Conservation (phyloP, 495 filamentous ascomycete genomes). For the Astrocystis sublimbata region DNA sequence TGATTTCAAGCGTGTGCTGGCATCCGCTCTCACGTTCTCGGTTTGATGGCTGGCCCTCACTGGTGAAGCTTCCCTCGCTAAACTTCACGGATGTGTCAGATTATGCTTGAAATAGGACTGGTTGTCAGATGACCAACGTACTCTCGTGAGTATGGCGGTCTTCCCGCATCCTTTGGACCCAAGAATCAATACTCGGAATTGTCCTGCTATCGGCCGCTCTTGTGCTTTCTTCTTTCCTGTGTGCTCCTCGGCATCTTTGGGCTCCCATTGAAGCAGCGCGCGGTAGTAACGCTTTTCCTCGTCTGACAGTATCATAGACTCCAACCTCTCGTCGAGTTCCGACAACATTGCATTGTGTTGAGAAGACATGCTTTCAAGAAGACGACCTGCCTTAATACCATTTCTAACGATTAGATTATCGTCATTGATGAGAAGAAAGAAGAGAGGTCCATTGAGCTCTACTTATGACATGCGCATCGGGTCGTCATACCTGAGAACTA, state of each 20-base stretch:
- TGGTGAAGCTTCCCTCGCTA: conserved; percentile 29
- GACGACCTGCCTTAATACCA: neutral
- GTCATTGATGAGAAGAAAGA: neutral
- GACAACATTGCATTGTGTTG: conserved; percentile 1
- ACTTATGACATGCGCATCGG: neutral
- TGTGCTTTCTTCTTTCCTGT: conserved; percentile 11
- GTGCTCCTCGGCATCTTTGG: conserved; percentile 20
- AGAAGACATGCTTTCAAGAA: neutral
- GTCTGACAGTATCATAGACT: conserved; percentile 38
- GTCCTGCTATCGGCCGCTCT: conserved; percentile 28
- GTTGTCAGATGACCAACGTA: conserved; percentile 22
- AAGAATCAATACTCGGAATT: conserved; percentile 45
- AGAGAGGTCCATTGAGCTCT: neutral
- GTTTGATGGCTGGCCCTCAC: conserved; percentile 26
- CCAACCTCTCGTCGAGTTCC: conserved; percentile 7
- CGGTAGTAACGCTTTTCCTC: conserved; percentile 47
- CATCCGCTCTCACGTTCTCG: conserved; percentile 35
- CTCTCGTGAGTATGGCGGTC: conserved; percentile 43
- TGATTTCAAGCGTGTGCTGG: conserved; percentile 34
- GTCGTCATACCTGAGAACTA: neutral
- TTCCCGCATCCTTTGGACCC: conserved; percentile 45
- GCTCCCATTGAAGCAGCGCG: conserved; percentile 45
- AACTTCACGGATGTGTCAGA: conserved; percentile 29
- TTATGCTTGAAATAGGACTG: neutral
- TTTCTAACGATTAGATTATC: neutral